phyloP scores from a whole-genome alignment of 2,329 filamentous ascomycete genomes.

The Phialophora expanda region DNA sequence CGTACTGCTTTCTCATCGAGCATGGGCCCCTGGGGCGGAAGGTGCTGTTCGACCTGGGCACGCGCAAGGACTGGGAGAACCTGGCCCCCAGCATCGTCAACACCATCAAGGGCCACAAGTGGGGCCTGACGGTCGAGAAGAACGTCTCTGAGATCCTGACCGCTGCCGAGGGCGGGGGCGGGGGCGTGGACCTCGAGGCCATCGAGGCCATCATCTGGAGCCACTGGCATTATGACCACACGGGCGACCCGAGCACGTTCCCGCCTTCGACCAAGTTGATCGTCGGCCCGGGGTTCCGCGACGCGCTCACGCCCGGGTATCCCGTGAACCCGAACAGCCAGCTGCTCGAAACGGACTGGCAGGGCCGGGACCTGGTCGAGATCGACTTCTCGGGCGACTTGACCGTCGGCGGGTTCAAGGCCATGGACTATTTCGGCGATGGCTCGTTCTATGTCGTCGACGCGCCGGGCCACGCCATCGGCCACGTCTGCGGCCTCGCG shows the following conservation, averaged over 20 bases:
- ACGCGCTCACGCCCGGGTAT: conserved; percentile 54
- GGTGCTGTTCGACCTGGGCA: conserved; percentile 39
- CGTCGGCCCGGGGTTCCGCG: conserved; percentile 60
- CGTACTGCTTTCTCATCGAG: conserved; percentile 66
- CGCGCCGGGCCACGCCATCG: conserved; percentile 54
- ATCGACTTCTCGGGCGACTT: conserved; percentile 27
- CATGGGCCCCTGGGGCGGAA: conserved; percentile 73
- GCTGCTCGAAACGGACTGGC: conserved; percentile 47
- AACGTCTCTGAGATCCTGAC: conserved; percentile 31
- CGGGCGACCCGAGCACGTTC: conserved; percentile 57
- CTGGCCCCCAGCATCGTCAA: conserved; percentile 25
- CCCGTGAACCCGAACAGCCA: conserved; percentile 48
- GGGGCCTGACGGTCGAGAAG: conserved; percentile 23
- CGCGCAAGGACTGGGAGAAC: conserved; percentile 41
- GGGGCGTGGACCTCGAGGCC: too few species aligned
- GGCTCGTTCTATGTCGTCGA: conserved; percentile 52
- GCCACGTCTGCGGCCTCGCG: conserved; percentile 57
- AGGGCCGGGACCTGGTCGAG: conserved; percentile 39
- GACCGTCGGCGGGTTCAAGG: conserved; percentile 1
- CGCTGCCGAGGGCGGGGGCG: too few species aligned
- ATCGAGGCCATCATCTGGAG: conserved; percentile 35
- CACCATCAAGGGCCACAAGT: background rate
- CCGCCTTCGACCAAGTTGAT: conserved; percentile 54
- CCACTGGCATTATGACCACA: conserved; percentile 52
- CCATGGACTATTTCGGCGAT: conserved; percentile 48